phyloP scores from a whole-genome alignment of 148 eudicot species.

The Agrostemma githago region DNA sequence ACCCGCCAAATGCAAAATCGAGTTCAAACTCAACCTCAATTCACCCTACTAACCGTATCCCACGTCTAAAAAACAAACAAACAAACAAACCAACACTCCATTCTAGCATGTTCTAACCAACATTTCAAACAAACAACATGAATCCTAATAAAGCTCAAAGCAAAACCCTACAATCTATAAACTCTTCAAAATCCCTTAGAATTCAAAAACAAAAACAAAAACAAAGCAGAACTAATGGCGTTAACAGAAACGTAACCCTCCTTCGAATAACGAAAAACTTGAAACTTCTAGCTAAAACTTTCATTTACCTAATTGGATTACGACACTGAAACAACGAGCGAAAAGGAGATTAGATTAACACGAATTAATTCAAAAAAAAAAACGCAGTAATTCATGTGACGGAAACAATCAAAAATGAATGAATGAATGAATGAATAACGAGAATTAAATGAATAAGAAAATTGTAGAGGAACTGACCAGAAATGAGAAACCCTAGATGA shows the following conservation, averaged over 20 bases:
- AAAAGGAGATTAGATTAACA: too few species aligned
- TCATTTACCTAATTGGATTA: too few species aligned
- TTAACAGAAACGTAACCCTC: neutral
- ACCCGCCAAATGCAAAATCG: neutral
- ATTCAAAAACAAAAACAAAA: neutral
- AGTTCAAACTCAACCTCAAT: neutral
- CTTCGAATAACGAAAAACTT: too few species aligned
- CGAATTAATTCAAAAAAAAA: too few species aligned
- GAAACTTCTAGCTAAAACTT: too few species aligned
- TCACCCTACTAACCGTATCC: neutral
- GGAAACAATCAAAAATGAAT: neutral
- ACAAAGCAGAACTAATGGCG: neutral
- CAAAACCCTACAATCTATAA: neutral
- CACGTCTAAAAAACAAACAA: neutral
- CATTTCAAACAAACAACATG: neutral
- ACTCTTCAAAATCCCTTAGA: neutral
- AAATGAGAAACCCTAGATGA: conserved; percentile 8
- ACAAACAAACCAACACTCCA: neutral
- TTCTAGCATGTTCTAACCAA: neutral
- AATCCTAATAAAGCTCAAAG: too few species aligned
- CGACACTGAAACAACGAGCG: too few species aligned
- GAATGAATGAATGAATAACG: neutral
- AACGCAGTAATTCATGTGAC: neutral
- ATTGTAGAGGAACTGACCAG: neutral
- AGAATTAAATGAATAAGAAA: neutral